Evolutionary conservation across 257 asterid species (phyloP), one percentile per base, ranked within the genome.

Genomic region (Rehmannia glutinosa): DNA sequence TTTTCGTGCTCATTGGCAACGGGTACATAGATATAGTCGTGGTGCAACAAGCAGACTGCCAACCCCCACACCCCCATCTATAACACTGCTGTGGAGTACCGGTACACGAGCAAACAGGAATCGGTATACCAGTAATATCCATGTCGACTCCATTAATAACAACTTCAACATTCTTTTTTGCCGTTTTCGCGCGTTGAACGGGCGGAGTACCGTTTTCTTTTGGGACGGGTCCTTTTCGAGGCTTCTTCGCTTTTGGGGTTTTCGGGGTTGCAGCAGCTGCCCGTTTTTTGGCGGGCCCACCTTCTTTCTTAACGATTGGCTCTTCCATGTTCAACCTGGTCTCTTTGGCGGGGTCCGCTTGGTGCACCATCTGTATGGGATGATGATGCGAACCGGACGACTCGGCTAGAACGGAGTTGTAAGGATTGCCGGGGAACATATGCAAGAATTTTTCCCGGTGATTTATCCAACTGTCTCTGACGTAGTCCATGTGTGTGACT

Each of bases 41-140:
- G 62, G 98, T 92, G 74, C 98, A 92, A 58, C 98, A 92, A 3
- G 98, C 98, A 0, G 97, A 90, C 70, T 92, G 98, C 98, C 98
- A 92, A 17, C 98, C 98, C 36, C 98, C 98, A 57, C 92, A 90
- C 0, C 98, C 98, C 98, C 98, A 92, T 68, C 98, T 83, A 52
- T 92, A 92, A 39, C 98, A 92, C 70, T 92, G 99, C 81, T 90
- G 99, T n/a, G 95, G 86, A 24, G 87, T 54, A 10, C 97, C 99
- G 0, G 99, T 93, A 39, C 97, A 93, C 9, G 99, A 84, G 76
- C 97, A 93, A 54, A 90, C 92, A 0, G 99, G 99, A 9, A 91
- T 90, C 0, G 99, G 99, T 60, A 93, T 88, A 11, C 90, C 94
- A 6, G 96, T 83, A 47, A 93, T 88, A 58, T 93, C 97, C 87